These are phyloP conservation scores for Talaromyces piceae DNA, from an alignment of 2,329 filamentous ascomycete genomes.

Conservation along the genomic window DNA sequence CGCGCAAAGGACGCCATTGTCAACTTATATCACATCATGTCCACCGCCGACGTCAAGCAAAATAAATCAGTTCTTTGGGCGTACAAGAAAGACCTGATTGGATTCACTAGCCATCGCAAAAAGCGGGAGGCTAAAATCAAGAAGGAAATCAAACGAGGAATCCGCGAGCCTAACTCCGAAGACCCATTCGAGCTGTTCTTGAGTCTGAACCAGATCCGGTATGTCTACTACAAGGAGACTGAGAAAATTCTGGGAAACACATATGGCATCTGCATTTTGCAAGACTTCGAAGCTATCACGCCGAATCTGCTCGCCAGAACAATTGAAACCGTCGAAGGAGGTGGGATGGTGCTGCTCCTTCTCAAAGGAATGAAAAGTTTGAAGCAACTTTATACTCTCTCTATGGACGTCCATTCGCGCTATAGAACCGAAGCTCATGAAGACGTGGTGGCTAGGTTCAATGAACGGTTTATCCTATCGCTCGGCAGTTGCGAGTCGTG, in stretches of 20 bases:
- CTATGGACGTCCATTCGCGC: slow-evolving; percentile 95
- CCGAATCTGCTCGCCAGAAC: slow-evolving; percentile 93
- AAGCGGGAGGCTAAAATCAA: slow-evolving; percentile 98
- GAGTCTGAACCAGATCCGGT: slow-evolving; percentile 92
- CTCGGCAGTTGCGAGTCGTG: slow-evolving; percentile 92
- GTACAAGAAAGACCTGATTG: slow-evolving; percentile 95
- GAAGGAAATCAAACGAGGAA: slow-evolving; percentile 92
- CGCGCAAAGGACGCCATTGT: slow-evolving; percentile 94
- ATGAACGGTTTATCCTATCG: slow-evolving; percentile 93
- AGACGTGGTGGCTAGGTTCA: slow-evolving; percentile 92
- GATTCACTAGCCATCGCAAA: slow-evolving; percentile 92
- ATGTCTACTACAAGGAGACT: slow-evolving; percentile 99
- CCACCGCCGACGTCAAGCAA: slow-evolving; percentile 80
- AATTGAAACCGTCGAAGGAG: slow-evolving; percentile 95
- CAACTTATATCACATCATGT: slow-evolving; percentile 87
- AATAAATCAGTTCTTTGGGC: slow-evolving; percentile 97
- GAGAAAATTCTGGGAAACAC: slow-evolving; percentile 98
- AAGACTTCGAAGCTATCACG: slow-evolving; percentile 96
- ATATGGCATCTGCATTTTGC: slow-evolving; percentile 95
- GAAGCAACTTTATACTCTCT: slow-evolving; percentile 93
- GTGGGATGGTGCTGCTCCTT: slow-evolving; percentile 80
- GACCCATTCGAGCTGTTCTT: slow-evolving; percentile 98
- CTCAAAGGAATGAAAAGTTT: slow-evolving; percentile 95
- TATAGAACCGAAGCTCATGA: slow-evolving; percentile 95
- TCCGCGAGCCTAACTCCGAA: slow-evolving; percentile 82